Percentiles rank a stretch among this genome's conserved stretches.
Evolutionary conservation across 1,284 basidiomycete species (phyloP).

Genomic region (Bondarzewia mesenterica): DNA sequence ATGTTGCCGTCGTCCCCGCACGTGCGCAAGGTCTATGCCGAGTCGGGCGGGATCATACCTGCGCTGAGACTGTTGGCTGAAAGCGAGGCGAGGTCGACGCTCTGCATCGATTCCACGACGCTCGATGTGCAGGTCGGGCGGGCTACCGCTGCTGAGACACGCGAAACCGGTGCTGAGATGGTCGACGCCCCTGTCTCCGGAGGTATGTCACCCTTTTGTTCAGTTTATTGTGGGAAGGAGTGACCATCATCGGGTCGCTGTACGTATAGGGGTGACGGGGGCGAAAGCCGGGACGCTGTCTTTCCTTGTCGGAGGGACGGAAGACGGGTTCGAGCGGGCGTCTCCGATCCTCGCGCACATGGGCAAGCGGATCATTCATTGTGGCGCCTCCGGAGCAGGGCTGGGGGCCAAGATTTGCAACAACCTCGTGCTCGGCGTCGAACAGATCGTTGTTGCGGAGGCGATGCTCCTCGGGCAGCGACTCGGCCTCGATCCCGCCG

Average conservation of each 20-base stretch:
- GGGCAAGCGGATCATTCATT: slow-evolving; percentile 79
- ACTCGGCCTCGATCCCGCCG: slow-evolving; percentile 65
- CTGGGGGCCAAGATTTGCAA: slow-evolving; percentile 86
- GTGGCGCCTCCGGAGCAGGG: slow-evolving; percentile 81
- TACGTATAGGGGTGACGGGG: slow-evolving; percentile 77
- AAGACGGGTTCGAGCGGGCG: slow-evolving; percentile 51
- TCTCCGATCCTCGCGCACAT: slow-evolving; percentile 60
- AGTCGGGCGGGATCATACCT: slow-evolving; percentile 50
- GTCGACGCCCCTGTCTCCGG: slow-evolving; percentile 90
- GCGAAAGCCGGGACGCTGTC: slow-evolving; percentile 82
- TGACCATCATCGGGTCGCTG: background rate
- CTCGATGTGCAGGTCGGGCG: slow-evolving; percentile 72
- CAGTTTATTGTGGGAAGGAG: background rate
- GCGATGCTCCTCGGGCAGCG: slow-evolving; percentile 80
- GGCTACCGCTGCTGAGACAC: slow-evolving; percentile 49
- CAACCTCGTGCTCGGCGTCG: slow-evolving; percentile 72
- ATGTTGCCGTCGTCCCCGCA: slow-evolving; percentile 87
- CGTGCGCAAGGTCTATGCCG: slow-evolving; percentile 64
- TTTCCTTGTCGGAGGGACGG: slow-evolving; percentile 82
- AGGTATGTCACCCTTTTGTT: slow-evolving; percentile 36
- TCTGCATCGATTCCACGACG: slow-evolving; percentile 86
- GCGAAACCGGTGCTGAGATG: slow-evolving; percentile 59
- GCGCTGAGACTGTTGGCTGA: slow-evolving; percentile 38
- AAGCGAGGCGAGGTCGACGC: slow-evolving; percentile 35
- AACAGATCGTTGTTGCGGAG: slow-evolving; percentile 75